These are phyloP conservation scores for Hirsutella minnesotensis DNA, from an alignment of 2,329 filamentous ascomycete species.

Conservation along the genomic window DNA sequence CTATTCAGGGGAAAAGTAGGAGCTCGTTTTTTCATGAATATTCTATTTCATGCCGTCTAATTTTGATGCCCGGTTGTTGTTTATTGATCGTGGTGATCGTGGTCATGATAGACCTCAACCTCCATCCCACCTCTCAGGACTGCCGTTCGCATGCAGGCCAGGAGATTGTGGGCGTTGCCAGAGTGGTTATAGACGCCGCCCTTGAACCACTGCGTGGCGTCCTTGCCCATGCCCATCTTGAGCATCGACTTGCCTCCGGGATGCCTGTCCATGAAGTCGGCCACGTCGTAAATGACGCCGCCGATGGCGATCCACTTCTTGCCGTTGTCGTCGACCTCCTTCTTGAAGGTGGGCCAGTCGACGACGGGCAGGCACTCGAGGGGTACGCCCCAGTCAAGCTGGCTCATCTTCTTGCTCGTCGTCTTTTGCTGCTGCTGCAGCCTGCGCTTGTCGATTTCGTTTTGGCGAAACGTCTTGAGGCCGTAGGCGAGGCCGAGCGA, in stretches of 20 bases:
- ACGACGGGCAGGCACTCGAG: constrained; percentile 77
- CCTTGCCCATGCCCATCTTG: constrained; percentile 70
- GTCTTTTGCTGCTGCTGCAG: constrained; percentile 87
- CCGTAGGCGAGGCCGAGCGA: not conserved
- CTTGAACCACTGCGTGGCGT: constrained; percentile 84
- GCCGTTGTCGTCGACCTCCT: constrained; percentile 53
- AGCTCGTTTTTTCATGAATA: too few species aligned
- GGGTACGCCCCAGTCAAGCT: constrained; percentile 76
- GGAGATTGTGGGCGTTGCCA: constrained; percentile 79
- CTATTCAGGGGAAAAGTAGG: too few species aligned
- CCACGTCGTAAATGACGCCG: constrained; percentile 77
- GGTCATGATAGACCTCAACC: constrained; percentile 49
- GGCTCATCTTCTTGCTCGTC: constrained; percentile 73
- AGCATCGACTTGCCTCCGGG: constrained; percentile 86
- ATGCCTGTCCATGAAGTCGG: constrained; percentile 76
- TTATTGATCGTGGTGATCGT: not conserved
- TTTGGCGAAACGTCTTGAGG: constrained; percentile 53
- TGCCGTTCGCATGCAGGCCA: constrained; percentile 79
- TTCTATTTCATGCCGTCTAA: too few species aligned
- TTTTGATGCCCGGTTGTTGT: too few species aligned
- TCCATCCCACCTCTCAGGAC: constrained; percentile 79
- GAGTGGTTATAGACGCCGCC: constrained; percentile 82
- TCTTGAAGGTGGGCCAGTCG: constrained; percentile 66
- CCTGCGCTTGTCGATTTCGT: constrained; percentile 87
- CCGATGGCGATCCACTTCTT: constrained; percentile 67